phyloP scores from a whole-genome alignment of 805 yeast genomes.

The Kodamaea kakaduensis region DNA sequence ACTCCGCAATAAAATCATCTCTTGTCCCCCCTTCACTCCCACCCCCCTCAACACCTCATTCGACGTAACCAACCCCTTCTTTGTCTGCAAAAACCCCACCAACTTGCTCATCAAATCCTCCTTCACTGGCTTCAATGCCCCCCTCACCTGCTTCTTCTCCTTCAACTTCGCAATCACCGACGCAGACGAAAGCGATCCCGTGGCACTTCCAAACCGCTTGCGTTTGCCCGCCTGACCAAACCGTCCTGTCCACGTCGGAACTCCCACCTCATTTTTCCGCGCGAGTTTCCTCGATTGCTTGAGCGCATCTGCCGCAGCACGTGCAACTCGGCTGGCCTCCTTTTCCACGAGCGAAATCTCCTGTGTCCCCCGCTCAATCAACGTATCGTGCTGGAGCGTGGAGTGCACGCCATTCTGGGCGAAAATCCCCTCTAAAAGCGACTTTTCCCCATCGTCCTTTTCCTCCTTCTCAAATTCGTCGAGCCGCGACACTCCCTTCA shows the following conservation, averaged over 20 bases:
- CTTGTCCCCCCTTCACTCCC: conserved; percentile 22
- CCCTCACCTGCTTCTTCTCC: conserved; percentile 36
- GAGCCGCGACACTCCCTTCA: conserved; percentile 70
- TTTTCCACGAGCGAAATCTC: conserved; percentile 53
- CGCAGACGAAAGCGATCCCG: conserved; percentile 34
- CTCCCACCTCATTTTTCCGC: conserved; percentile 51
- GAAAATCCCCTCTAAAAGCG: conserved; percentile 69
- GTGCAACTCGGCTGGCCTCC: conserved; percentile 60
- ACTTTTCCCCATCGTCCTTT: conserved; percentile 33
- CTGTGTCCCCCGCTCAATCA: conserved; percentile 54
- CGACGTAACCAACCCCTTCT: conserved; percentile 46
- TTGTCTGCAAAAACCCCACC: conserved; percentile 32
- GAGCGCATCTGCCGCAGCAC: conserved; percentile 52
- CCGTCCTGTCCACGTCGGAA: conserved; percentile 95
- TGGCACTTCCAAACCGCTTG: too few relatives aligned
- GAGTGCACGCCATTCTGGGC: conserved; percentile 70
- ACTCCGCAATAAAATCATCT: conserved; percentile 59
- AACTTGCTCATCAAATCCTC: conserved; percentile 32
- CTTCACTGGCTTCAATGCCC: conserved; percentile 14
- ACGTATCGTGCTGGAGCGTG: conserved; percentile 72
- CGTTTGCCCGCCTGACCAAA: conserved; percentile 77
- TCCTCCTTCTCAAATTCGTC: conserved; percentile 52
- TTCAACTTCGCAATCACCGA: conserved; percentile 49
- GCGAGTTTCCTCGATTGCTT: conserved; percentile 57
- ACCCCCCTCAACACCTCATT: conserved; percentile 41